Evolutionary conservation across 106 monocot genomes (phyloP), one percentile per base, ranked within the genome.

Genomic region (Dendrobium catenatum): DNA sequence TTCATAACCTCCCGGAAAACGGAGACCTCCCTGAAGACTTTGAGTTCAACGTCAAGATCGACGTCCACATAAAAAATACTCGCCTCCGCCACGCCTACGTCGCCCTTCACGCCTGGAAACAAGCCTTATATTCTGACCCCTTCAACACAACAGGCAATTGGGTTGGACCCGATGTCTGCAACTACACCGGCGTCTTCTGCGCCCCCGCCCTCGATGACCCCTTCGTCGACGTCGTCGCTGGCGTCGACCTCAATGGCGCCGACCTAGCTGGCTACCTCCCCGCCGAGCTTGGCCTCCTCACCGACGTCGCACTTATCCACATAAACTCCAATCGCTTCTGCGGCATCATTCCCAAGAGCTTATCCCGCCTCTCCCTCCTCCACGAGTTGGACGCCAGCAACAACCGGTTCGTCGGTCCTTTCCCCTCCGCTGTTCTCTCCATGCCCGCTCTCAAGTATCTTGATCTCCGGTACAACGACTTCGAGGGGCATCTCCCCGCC

Each of bases 321-420:
- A 85, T 94, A 58, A 94, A 90, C 82, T 94, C 94, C 26, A 94
- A 94, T 75, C 88, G 89, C 33, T 91, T 94, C 80, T 88, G 91
- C 43, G 94, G 94, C 29, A 82, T 83, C 13, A 84, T 94, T 40
- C 94, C 94, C 26, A 73, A 82, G 15, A 79, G 70, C 37, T 72
- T 94, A 77, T 77, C 78, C 7, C 81, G 80, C 6, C 54, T 86
- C 31, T 55, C 74, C 16, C 81, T 85, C 41, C 85, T 95, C 67
- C 82, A 82, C 72, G 94, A 95, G 88, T 73, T 92, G 31, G 94
- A 94, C 78, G 79, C 87, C 47, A 87, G 87, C 80, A 95, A 90
- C 81, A 95, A 95, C 77, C 87, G 92, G 54, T 90, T 95, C 75
- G 89, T 80, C 55, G 94, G 94, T 2, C 73, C 31, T 18, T 95